Evolutionary conservation across 164 flowering plant genomes (phyloP), one percentile per base, ranked within the genome.

Genomic region (Nymphaea colorata): DNA sequence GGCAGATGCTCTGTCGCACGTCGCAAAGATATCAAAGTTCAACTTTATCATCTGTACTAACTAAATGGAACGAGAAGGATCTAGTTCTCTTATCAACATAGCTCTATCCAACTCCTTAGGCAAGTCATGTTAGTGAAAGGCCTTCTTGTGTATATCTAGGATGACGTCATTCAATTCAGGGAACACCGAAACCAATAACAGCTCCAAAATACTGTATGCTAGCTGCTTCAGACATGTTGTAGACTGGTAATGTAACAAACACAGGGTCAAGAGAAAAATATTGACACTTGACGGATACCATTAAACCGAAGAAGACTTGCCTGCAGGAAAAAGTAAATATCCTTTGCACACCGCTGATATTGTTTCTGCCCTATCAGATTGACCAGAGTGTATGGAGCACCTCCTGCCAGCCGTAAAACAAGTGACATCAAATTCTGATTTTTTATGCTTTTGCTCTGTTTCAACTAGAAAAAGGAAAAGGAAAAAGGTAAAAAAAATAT

Each of bases 291-390:
- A 10, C 2, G 43, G 8, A 11, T 41, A 25, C 43, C 55, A 66
- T 53, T 59, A 41, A 16, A 55, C 53, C 5, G 6, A 4, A 11
- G 70, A 64, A n/a, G 64, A 42, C 42, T 62, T 70, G 89, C 99
- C 98, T 95, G 99, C 71, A 87, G 84, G 80, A 95, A 95, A 73
- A 83, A 92, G 69, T 85, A 92, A 11, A 95, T 74, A 74, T 95
- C 99, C 72, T 80, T 85, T 18, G 98, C 94, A 76, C 98, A 90
- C 42, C 94, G 84, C 62, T 71, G 84, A 79, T 95, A 95, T 72
- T 92, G 98, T 71, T 87, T 95, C 47, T 73, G 77, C 73, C 99
- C 99, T 63, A 95, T 81, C 83, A 95, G 83, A 77, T 96, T 85
- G 41, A 95, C 97, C 67, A 95, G 80, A 47, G 99, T 69, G 4